A percentile compares a stretch with the other conserved stretches of the same genome.
These are phyloP conservation scores for Phytophthora sp. DNA, from an alignment of 352 stramenopile genomes.

Conservation along the genomic window DNA sequence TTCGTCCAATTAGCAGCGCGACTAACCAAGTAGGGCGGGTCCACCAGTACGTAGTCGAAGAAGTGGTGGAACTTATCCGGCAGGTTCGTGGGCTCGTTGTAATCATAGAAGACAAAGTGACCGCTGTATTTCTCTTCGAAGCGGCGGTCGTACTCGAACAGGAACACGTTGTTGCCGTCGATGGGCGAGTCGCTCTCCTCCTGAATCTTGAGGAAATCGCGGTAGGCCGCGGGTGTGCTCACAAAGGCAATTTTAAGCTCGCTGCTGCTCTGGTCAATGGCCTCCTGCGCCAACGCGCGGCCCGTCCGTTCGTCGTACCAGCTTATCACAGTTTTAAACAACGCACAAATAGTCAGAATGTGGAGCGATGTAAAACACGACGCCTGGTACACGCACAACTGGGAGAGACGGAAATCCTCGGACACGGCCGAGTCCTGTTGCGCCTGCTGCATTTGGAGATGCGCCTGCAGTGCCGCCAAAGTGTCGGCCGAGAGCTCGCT, in stretches of 20 bases:
- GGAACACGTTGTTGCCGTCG: slow-evolving; percentile 47
- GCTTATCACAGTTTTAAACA: no score
- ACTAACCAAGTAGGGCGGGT: slow-evolving; percentile 59
- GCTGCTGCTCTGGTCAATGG: slow-evolving; percentile 54
- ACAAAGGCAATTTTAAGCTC: slow-evolving; percentile 63
- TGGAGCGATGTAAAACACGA: slow-evolving; percentile 3
- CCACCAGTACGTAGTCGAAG: slow-evolving; percentile 65
- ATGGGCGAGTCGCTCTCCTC: slow-evolving; percentile 37
- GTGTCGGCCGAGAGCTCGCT: slow-evolving; percentile 60
- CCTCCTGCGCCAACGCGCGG: slow-evolving; percentile 52
- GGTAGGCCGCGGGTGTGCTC: slow-evolving; percentile 58
- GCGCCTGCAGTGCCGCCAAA: slow-evolving; percentile 54
- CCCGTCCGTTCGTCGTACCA: slow-evolving; percentile 65
- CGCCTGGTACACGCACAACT: slow-evolving; percentile 43
- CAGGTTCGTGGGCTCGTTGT: slow-evolving; percentile 56
- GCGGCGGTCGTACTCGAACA: slow-evolving; percentile 64
- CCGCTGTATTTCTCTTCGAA: slow-evolving; percentile 59
- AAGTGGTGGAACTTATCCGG: slow-evolving; percentile 59
- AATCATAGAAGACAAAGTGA: slow-evolving; percentile 69
- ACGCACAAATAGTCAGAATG: no score
- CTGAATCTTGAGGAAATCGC: slow-evolving; percentile 49
- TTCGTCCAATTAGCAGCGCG: neutral
- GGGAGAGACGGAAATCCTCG: slow-evolving; percentile 63
- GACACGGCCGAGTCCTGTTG: slow-evolving; percentile 47
- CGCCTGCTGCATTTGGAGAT: slow-evolving; percentile 49